Evolutionary conservation across 164 flowering plant genomes (phyloP).

Genomic region (Chloranthus sessilifolius): DNA sequence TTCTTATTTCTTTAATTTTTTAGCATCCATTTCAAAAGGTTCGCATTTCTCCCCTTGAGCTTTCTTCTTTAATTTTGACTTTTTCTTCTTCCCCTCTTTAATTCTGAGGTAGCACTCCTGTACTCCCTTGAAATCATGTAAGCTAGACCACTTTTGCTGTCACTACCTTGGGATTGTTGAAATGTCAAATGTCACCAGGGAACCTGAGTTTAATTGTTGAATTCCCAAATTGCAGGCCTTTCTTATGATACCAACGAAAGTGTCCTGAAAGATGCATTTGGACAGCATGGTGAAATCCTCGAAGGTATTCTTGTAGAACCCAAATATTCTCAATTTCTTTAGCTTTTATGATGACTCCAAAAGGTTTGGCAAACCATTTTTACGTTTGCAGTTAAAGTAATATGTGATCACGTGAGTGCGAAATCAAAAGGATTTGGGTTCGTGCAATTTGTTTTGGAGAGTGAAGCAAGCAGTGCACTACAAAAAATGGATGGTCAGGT

Average conservation of each 20-base stretch:
- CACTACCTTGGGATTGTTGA: too few species aligned
- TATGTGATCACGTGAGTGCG: constrained; percentile 56
- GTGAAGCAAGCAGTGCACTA: constrained; percentile 38
- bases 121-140: too few species aligned
- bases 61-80: too few species aligned
- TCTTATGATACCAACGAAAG: constrained; percentile 65
- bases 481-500: constrained; percentile 57
- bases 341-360: not conserved
- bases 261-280: constrained; percentile 47
- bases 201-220: too few species aligned
- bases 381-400: constrained; percentile 41
- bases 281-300: constrained; percentile 40
- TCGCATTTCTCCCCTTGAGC: too few species aligned
- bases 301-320: constrained; percentile 34
- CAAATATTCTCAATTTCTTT: not conserved
- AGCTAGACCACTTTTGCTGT: too few species aligned
- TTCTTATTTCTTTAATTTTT: too few species aligned
- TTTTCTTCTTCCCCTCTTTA: too few species aligned
- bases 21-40: too few species aligned
- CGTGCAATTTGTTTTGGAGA: constrained; percentile 41
- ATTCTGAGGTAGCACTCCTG: too few species aligned
- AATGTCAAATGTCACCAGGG: too few species aligned
- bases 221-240: constrained; percentile 39
- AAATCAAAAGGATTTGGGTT: constrained; percentile 67
- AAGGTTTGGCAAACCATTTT: not conserved